Evolutionary conservation across 768 basidiomycete genomes (phyloP).

Genomic region (Galerina sulciceps): DNA sequence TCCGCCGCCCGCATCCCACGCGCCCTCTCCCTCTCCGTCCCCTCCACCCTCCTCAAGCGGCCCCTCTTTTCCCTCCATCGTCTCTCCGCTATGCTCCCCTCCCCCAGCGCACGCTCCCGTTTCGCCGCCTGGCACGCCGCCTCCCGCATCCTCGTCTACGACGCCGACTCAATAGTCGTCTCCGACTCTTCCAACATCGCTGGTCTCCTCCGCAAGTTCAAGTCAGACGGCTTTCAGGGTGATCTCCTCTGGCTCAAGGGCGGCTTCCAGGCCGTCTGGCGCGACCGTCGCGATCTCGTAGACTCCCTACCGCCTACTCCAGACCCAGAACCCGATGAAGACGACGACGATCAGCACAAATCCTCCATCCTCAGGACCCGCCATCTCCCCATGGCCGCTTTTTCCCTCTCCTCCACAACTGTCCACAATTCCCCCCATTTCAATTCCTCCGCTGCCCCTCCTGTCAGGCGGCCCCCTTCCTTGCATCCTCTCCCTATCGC

Average conservation of each 20-base stretch:
- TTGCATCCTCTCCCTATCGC: slow-evolving; percentile 15
- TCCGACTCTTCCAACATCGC: slow-evolving; percentile 69
- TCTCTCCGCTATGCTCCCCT: slow-evolving; percentile 82
- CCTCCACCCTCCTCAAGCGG: slow-evolving; percentile 92
- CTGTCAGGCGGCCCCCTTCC: slow-evolving; percentile 20
- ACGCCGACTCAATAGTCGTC: slow-evolving; percentile 71
- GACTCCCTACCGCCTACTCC: slow-evolving; percentile 52
- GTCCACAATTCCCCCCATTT: slow-evolving; percentile 32
- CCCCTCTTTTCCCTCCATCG: slow-evolving; percentile 83
- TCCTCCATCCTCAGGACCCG: slow-evolving; percentile 53
- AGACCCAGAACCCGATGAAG: slow-evolving; percentile 60
- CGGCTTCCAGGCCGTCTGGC: slow-evolving; percentile 76
- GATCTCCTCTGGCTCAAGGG: slow-evolving; percentile 81
- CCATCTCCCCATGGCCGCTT: slow-evolving; percentile 67
- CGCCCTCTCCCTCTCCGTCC: slow-evolving; percentile 87
- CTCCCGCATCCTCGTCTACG: slow-evolving; percentile 78
- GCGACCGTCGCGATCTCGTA: slow-evolving; percentile 53
- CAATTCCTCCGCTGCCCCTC: slow-evolving; percentile 17
- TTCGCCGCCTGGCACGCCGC: slow-evolving; percentile 66
- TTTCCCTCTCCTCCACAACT: slow-evolving; percentile 55
- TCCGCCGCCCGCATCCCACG: slow-evolving; percentile 63
- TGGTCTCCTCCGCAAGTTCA: slow-evolving; percentile 79
- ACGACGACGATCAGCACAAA: slow-evolving; percentile 36
- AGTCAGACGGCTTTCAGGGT: slow-evolving; percentile 53
- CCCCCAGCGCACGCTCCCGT: slow-evolving; percentile 52